Conservation (phyloP, 257 asterid genomes). For the Parsonsia alboflavescens region DNA sequence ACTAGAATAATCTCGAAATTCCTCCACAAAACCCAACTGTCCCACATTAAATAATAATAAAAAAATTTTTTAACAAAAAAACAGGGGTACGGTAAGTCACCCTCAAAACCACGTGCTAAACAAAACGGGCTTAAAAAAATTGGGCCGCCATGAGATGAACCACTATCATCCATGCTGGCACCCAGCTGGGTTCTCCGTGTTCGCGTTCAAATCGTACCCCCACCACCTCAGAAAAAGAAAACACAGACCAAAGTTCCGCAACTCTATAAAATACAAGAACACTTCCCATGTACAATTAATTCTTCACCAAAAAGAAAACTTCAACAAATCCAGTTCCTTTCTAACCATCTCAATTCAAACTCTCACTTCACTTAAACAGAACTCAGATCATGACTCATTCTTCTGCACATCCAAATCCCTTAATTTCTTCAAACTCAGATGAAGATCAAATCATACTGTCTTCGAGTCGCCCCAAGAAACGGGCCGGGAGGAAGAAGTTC, state of each 20-base stretch:
- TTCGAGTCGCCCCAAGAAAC: slow-evolving; percentile 26
- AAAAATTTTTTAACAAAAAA: no score
- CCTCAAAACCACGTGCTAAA: neutral
- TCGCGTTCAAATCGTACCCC: neutral
- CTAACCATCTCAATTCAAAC: neutral
- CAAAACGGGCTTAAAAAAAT: neutral
- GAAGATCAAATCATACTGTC: slow-evolving; percentile 20
- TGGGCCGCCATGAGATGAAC: neutral
- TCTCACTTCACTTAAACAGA: neutral
- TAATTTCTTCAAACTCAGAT: neutral
- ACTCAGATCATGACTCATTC: neutral
- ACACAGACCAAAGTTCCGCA: no score
- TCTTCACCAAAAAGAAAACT: neutral
- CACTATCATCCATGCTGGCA: neutral
- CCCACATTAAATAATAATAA: no score
- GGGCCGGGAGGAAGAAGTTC: slow-evolving; percentile 31
- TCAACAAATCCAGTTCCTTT: neutral
- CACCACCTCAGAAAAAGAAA: neutral
- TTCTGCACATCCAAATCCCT: neutral
- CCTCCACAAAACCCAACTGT: no score
- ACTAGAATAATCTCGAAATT: no score
- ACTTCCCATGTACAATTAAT: neutral
- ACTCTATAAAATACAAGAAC: neutral
- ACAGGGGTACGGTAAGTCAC: neutral
- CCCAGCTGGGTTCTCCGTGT: neutral